Base-by-base conservation (phyloP, 2,329 filamentous ascomycete species). In the Exophiala aquamarina region DNA sequence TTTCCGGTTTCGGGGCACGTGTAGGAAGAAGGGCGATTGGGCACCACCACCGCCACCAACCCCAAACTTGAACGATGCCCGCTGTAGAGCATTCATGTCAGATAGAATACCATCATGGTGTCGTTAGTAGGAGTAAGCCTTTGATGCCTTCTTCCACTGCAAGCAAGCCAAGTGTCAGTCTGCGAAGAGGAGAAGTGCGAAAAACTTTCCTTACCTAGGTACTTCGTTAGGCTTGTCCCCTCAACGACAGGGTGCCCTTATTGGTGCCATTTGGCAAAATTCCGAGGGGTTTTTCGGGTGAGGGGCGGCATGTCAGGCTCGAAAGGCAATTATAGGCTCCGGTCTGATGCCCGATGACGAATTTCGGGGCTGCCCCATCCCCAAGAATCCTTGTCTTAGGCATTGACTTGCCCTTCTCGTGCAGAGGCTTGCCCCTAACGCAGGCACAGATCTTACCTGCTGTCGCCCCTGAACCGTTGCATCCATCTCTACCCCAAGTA, bases 51-150 rank as follows among this genome's bases (percentile, higher is more conserved):
- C n/a, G n/a, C n/a, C n/a, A n/a, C n/a, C n/a, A n/a, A n/a, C n/a
- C n/a, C n/a, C 49, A 31, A 49, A 44, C 13, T 44, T 55, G 32
- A 46, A 21, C 11, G 49, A 41, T 39, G 49, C 41, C 42, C 52
- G 45, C 34, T 52, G 45, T 40, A 55, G 32, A 33, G 23, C 5
- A 37, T 43, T 48, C 49, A 55, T 55, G 29, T 28, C 50, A 43
- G 36, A n/a, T 5, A 13, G 3, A 29, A 21, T 44, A 15, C 40
- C 50, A 53, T 53, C 13, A 2, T 45, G n/a, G n/a, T n/a, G n/a
- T n/a, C n/a, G n/a, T n/a, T n/a, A n/a, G n/a, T n/a, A n/a, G n/a
- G n/a, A n/a, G n/a, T 42, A 20, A 35, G 18, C 17, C 6, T 38
- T 11, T 26, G 23, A 6, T 6, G 23, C 6, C 11, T 6, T 26